Base-by-base conservation (phyloP, 202 grass and related monocot species). In the Alloteropsis angusta region DNA sequence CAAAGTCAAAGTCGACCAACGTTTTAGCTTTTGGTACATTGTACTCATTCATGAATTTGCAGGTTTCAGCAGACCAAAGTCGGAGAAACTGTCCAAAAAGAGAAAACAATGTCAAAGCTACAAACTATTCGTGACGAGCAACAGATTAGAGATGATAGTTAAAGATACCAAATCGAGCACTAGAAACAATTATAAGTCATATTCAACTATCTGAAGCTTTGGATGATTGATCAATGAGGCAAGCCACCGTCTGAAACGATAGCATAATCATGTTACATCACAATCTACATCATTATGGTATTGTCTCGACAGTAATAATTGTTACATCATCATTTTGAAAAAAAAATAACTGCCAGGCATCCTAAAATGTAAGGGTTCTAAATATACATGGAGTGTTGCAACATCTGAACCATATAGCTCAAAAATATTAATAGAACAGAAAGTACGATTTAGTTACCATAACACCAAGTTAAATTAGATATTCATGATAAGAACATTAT, bases 1-100 rank as follows among this genome's bases (percentile, higher is more conserved):
- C 95, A 90, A 98, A 98, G 78, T 94, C 87, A 36, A 87, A 98
- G 67, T 98, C 89, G 22, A 92, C 63, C 78, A 98, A 80, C 17
- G 66, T 25, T 83, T 78, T 88, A 35, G 71, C 42, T 52, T 86
- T 74, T 26, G 95, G 95, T 72, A 88, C 80, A 73, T 34, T 68
- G 81, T 92, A 98, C 50, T 90, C 89, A 36, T 92, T 91, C 85
- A 94, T 80, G 80, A 85, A 94, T 55, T 85, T 88, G 81, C 87
- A 92, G 76, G 75, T 90, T 84, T 92, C 89, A 50, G 95, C 95
- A 85, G 92, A 98, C 95, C 95, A 98, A 43, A 98, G 89, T 15
- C 81, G 83, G 12, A 98, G 71, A 53, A 89, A 49, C 95, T 98
- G 80, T 55, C 49, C 48, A 82, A 71, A 66, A 47, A 68, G 71